Evolutionary conservation across 2,329 filamentous ascomycete genomes (phyloP).

Genomic region (Diaporthe amygdali): DNA sequence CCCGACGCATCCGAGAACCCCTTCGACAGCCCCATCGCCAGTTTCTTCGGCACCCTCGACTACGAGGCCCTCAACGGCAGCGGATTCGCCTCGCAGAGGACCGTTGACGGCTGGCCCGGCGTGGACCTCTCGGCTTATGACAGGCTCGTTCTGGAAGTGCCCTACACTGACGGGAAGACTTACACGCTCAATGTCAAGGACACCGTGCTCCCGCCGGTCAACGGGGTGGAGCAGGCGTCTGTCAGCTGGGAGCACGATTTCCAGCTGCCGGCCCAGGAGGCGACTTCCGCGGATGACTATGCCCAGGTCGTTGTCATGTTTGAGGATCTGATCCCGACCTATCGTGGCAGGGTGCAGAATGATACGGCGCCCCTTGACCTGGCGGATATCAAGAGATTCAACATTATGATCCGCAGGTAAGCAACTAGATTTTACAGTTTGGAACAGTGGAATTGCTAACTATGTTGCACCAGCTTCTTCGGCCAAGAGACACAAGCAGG

Average conservation of each 20-base stretch:
- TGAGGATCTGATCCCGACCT: neutral
- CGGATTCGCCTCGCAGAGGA: constrained; percentile 67
- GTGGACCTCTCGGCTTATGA: constrained; percentile 62
- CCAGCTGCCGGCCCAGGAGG: neutral
- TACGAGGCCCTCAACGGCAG: constrained; percentile 66
- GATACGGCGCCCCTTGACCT: neutral
- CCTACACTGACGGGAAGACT: constrained; percentile 53
- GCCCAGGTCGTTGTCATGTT: neutral
- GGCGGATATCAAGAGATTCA: neutral
- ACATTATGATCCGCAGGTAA: constrained; percentile 12
- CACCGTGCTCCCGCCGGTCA: constrained; percentile 51
- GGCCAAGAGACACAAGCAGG: neutral
- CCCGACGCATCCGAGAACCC: constrained; percentile 30
- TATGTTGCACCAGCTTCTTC: neutral
- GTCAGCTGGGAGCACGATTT: constrained; percentile 65
- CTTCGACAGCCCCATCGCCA: constrained; percentile 11
- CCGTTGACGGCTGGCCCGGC: constrained; percentile 46
- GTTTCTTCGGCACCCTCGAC: constrained; percentile 63
- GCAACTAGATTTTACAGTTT: neutral
- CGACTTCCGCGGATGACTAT: neutral
- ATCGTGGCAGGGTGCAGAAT: constrained; percentile 2
- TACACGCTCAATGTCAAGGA: constrained; percentile 68
- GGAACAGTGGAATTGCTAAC: neutral
- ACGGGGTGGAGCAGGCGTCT: constrained; percentile 59
- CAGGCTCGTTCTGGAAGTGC: constrained; percentile 53